phyloP scores from a whole-genome alignment of 148 eudicot genomes.

The Fagopyrum tataricum region DNA sequence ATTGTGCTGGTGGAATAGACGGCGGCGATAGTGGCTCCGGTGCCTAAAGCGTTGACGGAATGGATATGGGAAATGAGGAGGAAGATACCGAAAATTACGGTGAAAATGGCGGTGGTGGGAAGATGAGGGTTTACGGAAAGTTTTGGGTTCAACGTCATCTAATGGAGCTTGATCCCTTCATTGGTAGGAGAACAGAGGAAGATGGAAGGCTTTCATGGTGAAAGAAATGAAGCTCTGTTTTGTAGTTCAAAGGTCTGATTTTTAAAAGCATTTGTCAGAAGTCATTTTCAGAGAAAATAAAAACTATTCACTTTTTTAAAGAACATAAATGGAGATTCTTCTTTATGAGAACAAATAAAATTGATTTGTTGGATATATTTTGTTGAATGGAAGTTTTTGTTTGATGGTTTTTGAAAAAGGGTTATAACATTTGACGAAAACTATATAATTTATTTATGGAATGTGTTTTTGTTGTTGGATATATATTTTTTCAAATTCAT shows the following conservation, averaged over 20 bases:
- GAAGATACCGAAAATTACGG: constrained; percentile 16
- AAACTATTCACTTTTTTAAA: background rate
- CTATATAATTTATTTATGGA: background rate
- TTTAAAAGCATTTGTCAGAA: background rate
- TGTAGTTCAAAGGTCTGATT: background rate
- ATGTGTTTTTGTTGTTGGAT: background rate
- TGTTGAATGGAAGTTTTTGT: background rate
- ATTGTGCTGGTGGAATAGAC: constrained; percentile 40
- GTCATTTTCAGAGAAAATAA: constrained; percentile 1
- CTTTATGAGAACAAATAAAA: constrained; percentile 4
- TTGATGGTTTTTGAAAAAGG: background rate
- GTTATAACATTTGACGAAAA: background rate
- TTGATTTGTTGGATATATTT: background rate
- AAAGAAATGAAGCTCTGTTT: constrained; percentile 4
- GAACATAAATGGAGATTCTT: background rate
- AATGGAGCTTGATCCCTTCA: constrained; percentile 25
- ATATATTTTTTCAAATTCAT: background rate
- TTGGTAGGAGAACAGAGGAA: constrained; percentile 12
- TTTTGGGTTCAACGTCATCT: constrained; percentile 29
- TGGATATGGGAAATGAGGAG: constrained; percentile 17
- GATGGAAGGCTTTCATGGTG: background rate
- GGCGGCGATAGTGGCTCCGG: constrained; percentile 44
- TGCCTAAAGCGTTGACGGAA: constrained; percentile 32
- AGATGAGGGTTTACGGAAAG: background rate
- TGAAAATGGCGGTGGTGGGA: constrained; percentile 16